Base-by-base conservation (phyloP, 108 stramenopile genomes). In the Cyclostephanos tholiformis region DNA sequence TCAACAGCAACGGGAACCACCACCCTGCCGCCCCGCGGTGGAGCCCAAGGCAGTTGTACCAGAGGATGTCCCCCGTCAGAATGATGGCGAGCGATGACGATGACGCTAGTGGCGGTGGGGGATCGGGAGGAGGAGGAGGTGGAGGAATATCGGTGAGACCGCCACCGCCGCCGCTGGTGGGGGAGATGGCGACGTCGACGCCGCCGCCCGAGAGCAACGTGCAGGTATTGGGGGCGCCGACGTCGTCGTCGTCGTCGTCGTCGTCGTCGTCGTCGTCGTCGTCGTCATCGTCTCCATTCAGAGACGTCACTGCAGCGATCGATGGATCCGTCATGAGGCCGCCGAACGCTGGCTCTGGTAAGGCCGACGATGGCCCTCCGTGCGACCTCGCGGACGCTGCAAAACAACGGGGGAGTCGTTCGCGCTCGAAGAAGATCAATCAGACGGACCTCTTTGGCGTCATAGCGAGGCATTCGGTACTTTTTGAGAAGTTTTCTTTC, bases 401-500 rank as follows among this genome's bases (percentile, higher is more conserved):
- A 12, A 41, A 41, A 41, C 41, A 41, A 41, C 41, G 41, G 41
- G 41, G 41, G 41, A 12, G 41, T 8, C 41, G 41, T 41, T 1
- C 9, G 9, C 41, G 41, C 12, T 12, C 41, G 41, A 41, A 12
- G 41, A 41, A 41, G 41, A 12, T 41, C 41, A 12, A 41, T 41
- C 41, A 12, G 25, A 3, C 26, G 56, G 48, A 30, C 68, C 77
- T 71, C 20, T 89, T 73, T 52, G 76, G 56, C 80, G 78, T 59
- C 39, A 84, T 85, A 82, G 84, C 74, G 64, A 65, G 35, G 86
- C 90, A 81, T 61, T 41, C 44, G 23, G 56, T 60, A 4, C 43
- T 58, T 16, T 93, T 93, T 55, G 63, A 46, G 16, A 80, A 75
- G 22, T 87, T 86, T 64, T 70, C 83, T 12, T 93, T 91, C 63